phyloP scores from a whole-genome alignment of 1,139 yeast species.

The Taphrina betulina region DNA sequence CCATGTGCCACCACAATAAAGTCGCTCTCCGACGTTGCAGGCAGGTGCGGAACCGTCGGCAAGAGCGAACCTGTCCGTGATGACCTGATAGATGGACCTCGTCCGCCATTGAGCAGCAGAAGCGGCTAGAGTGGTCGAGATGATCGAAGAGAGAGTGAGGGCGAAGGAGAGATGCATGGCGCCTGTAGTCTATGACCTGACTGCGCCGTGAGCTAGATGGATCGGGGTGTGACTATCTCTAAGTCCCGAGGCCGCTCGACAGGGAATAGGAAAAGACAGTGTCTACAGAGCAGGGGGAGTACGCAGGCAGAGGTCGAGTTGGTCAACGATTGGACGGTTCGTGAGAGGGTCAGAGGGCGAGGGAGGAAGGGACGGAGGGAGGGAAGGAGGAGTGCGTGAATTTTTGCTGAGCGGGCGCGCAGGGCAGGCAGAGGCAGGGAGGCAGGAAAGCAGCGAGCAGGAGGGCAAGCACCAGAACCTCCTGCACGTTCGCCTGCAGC shows the following conservation, averaged over 20 bases:
- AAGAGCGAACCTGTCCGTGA: conserved; percentile 36
- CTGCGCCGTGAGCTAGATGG: too few relatives aligned
- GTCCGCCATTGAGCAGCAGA: conserved; percentile 34
- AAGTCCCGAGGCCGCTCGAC: too few relatives aligned
- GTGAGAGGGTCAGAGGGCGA: not conserved
- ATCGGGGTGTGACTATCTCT: too few relatives aligned
- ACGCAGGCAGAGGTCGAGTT: too few relatives aligned
- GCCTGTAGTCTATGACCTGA: too few relatives aligned
- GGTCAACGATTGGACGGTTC: too few relatives aligned
- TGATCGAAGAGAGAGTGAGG: not conserved
- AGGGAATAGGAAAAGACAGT: too few relatives aligned
- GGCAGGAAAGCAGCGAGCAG: not conserved
- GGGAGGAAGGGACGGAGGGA: not conserved
- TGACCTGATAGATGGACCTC: conserved; percentile 35
- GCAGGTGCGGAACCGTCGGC: conserved; percentile 32
- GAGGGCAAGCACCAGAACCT: not conserved
- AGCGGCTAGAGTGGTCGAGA: conserved; percentile 5
- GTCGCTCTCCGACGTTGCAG: conserved; percentile 25
- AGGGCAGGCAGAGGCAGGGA: not conserved
- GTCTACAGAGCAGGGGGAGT: too few relatives aligned
- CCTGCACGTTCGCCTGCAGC: too few relatives aligned
- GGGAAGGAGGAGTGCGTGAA: not conserved
- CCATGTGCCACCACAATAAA: conserved; percentile 37
- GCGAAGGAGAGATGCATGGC: conserved; percentile 3
- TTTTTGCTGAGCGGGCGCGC: too few relatives aligned